A percentile compares a stretch with the other conserved stretches of the same genome.
Conservation (phyloP, 1,284 basidiomycete species). For the Cryptococcus sp. region DNA sequence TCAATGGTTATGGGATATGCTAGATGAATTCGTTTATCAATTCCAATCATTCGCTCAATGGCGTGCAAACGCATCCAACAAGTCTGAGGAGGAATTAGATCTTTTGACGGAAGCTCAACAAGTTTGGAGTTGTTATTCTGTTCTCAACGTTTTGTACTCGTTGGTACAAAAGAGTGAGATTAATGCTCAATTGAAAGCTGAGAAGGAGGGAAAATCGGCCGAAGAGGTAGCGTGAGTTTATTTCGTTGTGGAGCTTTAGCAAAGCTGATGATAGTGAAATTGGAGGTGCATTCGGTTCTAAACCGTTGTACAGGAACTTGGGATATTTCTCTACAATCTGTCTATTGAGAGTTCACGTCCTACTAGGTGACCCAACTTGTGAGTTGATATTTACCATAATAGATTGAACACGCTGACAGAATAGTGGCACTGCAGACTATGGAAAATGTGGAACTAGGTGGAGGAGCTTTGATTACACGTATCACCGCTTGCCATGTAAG, state of each 20-base stretch:
- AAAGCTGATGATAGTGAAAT: conserved; percentile 59
- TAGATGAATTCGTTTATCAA: conserved; percentile 99
- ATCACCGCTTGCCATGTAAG: conserved; percentile 89
- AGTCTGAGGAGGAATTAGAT: conserved; percentile 82
- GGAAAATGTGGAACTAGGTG: conserved; percentile 86
- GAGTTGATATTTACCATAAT: conserved; percentile 11
- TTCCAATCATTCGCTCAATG: conserved; percentile 94
- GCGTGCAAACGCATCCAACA: conserved; percentile 76
- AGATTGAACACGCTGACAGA: not conserved
- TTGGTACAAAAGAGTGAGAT: conserved; percentile 95
- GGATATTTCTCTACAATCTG: conserved; percentile 97
- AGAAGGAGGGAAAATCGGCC: conserved; percentile 68
- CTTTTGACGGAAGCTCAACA: conserved; percentile 71
- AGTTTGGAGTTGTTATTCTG: conserved; percentile 95
- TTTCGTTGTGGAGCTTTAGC: not conserved
- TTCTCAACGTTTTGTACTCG: conserved; percentile 95
- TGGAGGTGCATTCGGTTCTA: conserved; percentile 84
- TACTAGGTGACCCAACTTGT: conserved; percentile 86
- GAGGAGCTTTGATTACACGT: conserved; percentile 73
- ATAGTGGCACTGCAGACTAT: conserved; percentile 87
- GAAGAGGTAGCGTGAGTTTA: conserved; percentile 73
- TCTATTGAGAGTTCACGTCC: conserved; percentile 87
- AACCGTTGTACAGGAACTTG: conserved; percentile 89
- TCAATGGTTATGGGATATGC: conserved; percentile 98
- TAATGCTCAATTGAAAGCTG: conserved; percentile 85